Conservation (phyloP, 495 filamentous ascomycete species). For the Eremomyces bilateralis region DNA sequence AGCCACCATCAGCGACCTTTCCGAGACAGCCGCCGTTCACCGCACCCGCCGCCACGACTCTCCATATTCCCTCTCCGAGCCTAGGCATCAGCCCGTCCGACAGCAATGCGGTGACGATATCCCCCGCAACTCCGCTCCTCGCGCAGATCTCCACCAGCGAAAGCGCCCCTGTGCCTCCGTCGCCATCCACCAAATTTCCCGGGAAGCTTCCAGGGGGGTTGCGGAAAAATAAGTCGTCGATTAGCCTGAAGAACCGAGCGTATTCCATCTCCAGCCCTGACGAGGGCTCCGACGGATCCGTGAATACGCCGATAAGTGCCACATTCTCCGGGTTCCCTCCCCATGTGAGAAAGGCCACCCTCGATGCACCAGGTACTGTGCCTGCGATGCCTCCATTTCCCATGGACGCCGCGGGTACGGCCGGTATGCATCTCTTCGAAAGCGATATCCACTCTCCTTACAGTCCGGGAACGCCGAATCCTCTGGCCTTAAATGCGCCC, state of each 20-base stretch:
- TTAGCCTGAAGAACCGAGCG: constrained; percentile 51
- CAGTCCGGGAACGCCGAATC: constrained; percentile 2
- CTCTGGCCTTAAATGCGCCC: constrained; percentile 31
- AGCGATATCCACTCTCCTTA: constrained; percentile 59
- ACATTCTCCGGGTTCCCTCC: constrained; percentile 36
- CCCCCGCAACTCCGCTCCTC: constrained; percentile 12
- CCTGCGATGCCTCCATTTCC: constrained; percentile 45
- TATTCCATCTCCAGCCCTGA: constrained; percentile 58
- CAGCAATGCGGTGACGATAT: constrained; percentile 12
- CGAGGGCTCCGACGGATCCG: constrained; percentile 42
- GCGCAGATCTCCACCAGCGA: constrained; percentile 9
- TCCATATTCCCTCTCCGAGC: too few species aligned
- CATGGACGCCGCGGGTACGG: constrained; percentile 24
- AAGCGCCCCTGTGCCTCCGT: constrained; percentile 7
- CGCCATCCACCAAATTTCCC: too few species aligned
- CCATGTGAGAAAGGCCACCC: constrained; percentile 9
- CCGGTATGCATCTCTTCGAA: constrained; percentile 59
- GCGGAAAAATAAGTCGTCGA: constrained; percentile 58
- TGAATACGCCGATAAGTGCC: constrained; percentile 49
- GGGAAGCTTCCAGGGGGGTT: constrained; percentile 21
- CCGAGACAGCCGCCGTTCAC: not conserved
- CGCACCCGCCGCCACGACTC: too few species aligned
- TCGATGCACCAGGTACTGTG: constrained; percentile 13
- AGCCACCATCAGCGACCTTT: not conserved
- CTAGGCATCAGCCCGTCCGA: too few species aligned